A percentile compares a stretch with the other conserved stretches of the same genome.
phyloP scores from a whole-genome alignment of 2,329 filamentous ascomycete species.

The Colletotrichum sp. region DNA sequence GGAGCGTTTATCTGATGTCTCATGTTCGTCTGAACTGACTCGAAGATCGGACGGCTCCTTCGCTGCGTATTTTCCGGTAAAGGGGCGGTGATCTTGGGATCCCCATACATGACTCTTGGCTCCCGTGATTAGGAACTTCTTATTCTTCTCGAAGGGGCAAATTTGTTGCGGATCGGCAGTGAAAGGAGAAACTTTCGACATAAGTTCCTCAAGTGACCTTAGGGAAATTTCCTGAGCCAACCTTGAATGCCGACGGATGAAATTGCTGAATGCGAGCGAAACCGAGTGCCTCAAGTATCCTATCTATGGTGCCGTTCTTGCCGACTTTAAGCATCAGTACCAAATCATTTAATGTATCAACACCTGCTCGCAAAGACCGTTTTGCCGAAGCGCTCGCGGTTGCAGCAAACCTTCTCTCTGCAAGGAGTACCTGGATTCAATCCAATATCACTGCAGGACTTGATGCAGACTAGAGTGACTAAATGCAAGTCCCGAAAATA shows the following conservation, averaged over 20 bases:
- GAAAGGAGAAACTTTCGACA: background rate
- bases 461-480: background rate
- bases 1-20: background rate
- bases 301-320: background rate
- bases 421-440: background rate
- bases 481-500: background rate
- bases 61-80: background rate
- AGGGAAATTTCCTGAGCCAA: background rate
- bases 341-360: background rate
- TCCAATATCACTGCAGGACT: background rate
- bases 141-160: background rate
- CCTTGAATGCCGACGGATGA: background rate
- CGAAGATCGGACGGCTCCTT: background rate
- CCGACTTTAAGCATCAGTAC: background rate
- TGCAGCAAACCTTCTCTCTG: background rate
- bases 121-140: background rate
- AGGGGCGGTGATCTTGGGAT: background rate
- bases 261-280: background rate
- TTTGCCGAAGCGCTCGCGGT: background rate
- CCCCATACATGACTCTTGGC: background rate
- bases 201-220: background rate
- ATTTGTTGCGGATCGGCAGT: background rate
- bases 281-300: background rate
- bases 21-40: slow-evolving; percentile 5
- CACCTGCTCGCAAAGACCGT: background rate